Percentiles rank a stretch among this genome's conserved stretches.
These are phyloP conservation scores for Paramecium tetraurelia DNA, from an alignment of 73 alveolate species.

Conservation along the genomic window DNA sequence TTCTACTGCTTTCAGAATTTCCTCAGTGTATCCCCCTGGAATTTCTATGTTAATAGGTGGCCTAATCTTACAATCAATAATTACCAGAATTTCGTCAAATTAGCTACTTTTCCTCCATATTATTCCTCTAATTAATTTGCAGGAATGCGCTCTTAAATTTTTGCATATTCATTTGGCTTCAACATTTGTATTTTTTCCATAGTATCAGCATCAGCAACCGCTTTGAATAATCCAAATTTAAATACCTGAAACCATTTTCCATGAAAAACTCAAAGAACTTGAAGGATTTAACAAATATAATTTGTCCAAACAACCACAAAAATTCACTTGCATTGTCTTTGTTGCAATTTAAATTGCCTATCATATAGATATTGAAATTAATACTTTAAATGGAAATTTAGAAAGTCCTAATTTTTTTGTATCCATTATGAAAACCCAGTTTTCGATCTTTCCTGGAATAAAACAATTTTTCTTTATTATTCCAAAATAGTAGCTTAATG, in stretches of 20 bases:
- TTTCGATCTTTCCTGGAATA: slow-evolving; percentile 57
- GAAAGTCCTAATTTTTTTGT: slow-evolving; percentile 52
- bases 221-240: background rate
- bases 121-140: slow-evolving; percentile 51
- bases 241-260: slow-evolving; percentile 58
- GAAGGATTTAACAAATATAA: slow-evolving; percentile 53
- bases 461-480: slow-evolving; percentile 47
- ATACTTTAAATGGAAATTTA: slow-evolving; percentile 52
- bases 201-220: slow-evolving; percentile 61
- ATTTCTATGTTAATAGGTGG: slow-evolving; percentile 44
- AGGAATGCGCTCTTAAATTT: slow-evolving; percentile 55
- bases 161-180: slow-evolving; percentile 23
- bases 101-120: slow-evolving; percentile 63
- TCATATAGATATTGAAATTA: background rate
- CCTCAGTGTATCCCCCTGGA: slow-evolving; percentile 55
- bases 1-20: background rate
- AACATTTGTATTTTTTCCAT: slow-evolving; percentile 55
- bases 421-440: slow-evolving; percentile 63
- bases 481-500: slow-evolving; percentile 50
- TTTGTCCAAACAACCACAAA: slow-evolving; percentile 60
- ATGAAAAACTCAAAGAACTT: slow-evolving; percentile 50
- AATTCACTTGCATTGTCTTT: slow-evolving; percentile 46
- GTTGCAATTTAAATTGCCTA: slow-evolving; percentile 55
- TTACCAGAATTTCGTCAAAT: slow-evolving; percentile 56
- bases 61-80: background rate